Conservation (phyloP, 148 eudicot species). For the Polygonum aviculare region DNA sequence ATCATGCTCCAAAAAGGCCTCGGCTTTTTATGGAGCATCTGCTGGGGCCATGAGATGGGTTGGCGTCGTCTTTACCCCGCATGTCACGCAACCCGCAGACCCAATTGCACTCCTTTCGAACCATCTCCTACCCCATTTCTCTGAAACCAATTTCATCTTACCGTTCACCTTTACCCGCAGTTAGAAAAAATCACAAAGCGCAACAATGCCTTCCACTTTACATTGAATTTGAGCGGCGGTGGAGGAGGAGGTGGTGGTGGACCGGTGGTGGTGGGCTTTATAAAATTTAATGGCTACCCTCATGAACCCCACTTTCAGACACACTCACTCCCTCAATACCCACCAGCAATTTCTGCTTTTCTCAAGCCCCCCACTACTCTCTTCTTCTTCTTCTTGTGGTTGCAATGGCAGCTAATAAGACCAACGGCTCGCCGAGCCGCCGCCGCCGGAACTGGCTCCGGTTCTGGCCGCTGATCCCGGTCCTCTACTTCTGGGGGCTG, state of each 20-base stretch:
- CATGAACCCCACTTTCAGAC: neutral
- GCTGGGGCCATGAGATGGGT: neutral
- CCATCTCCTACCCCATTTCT: neutral
- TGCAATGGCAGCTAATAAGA: neutral
- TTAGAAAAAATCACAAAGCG: neutral
- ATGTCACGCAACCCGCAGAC: neutral
- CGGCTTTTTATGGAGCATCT: neutral
- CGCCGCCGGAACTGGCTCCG: slow-evolving; percentile 26
- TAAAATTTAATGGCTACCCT: neutral
- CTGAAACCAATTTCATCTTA: neutral
- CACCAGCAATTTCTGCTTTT: neutral
- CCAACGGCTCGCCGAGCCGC: slow-evolving; percentile 1
- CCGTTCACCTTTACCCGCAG: neutral
- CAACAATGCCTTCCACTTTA: neutral
- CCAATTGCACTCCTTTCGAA: neutral
- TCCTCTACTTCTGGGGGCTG: slow-evolving; percentile 46
- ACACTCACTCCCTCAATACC: neutral
- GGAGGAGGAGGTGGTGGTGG: neutral
- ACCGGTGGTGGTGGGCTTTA: slow-evolving; percentile 3
- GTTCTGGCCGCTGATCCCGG: slow-evolving; percentile 36
- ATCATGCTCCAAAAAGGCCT: neutral
- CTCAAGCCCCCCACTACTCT: neutral
- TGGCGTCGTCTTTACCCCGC: neutral
- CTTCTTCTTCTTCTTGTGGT: neutral
- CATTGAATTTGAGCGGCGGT: neutral